Base-by-base conservation (phyloP, 495 filamentous ascomycete genomes). In the Xylaria telfairii region DNA sequence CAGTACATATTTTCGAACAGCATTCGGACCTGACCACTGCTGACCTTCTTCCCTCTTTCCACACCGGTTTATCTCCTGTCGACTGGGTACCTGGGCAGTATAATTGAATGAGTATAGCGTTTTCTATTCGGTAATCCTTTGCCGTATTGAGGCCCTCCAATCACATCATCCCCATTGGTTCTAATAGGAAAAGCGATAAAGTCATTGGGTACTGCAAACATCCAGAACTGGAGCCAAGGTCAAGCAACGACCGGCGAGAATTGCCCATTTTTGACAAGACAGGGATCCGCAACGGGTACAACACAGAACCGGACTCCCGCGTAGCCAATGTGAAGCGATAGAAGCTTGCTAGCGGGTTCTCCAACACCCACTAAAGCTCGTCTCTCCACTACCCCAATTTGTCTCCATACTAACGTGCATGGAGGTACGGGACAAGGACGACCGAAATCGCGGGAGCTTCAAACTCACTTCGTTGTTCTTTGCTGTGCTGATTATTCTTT, bases 361-460 rank as follows among this genome's bases (percentile, higher is more conserved):
- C 30, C 21, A 34, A 49, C 24, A 32, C 19, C 62, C 62, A 49
- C 62, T 34, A 65, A 46, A 30, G 39, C 24, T 44, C 62, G 62
- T 28, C 62, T 65, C 63, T 66, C 44, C 47, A 54, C 63, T 66
- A 66, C 63, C 63, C 63, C 63, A 66, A 53, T 7, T 32, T 24
- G 42, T 49, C 63, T 21, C 63, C 63, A 54, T 54, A 5, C 12
- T 32, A 28, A 65, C 46, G 5, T 39, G 41, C 30, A 41, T 24
- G 32, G 26, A 32, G 39, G 24, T 4, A 70, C 60, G 60, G 68
- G 49, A 56, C 51, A 64, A 56, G 59, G 44, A 13, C 49, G 17
- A 46, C 68, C 68, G 60, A 70, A 65, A 26, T 28, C 44, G 51
- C 42, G 2, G 24, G 37, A 65, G 51, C 60, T 56, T 57, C 60